Base-by-base conservation (phyloP, 2,329 filamentous ascomycete species). In the Aspergillus tanneri region DNA sequence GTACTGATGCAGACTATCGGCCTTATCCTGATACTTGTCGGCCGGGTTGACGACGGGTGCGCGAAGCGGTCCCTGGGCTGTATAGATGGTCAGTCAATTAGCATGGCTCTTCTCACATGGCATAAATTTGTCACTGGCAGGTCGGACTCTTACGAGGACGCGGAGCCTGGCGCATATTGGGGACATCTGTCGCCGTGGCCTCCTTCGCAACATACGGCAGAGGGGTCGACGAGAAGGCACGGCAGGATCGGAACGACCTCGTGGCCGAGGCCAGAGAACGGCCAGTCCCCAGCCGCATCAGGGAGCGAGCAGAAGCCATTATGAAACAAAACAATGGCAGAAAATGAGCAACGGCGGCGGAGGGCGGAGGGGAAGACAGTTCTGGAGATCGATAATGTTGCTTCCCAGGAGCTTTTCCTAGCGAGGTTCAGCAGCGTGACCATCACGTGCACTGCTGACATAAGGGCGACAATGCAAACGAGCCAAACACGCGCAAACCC, bases 21-120 rank as follows among this genome's bases (percentile, higher is more conserved):
- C 83, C 77, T 92, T 93, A 68, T 88, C 85, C 69, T 86, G 80
- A 74, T 90, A 95, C 74, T 93, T 95, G 80, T 97, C 93, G 71
- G 88, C 82, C 27, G 92, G 91, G 75, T 97, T 96, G 64, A 96
- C 81, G 62, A 95, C 76, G 49, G 90, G 87, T 18, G 78, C 87
- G 66, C 88, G 83, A 56, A 96, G 82, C 59, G 82, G 79, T 60
- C 83, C 84, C 49, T 67, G 58, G 43, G 75, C 77, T 78, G 47
- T 16, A 28, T 32, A 37, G 5, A 43, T 40, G 23, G 40, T 52
- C 19, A 56, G 50, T 52, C 21, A 49, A 47, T 48, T 35, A 40
- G 34, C 40, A 38, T 39, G 24, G 16, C 4, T 10, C 16, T 18
- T 12, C 12, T 23, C 39, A 12, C 16, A 40, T 19, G 14, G 11